Evolutionary conservation across 148 eudicot genomes (phyloP), one percentile per base, ranked within the genome.

Genomic region (Spergularia bocconei): DNA sequence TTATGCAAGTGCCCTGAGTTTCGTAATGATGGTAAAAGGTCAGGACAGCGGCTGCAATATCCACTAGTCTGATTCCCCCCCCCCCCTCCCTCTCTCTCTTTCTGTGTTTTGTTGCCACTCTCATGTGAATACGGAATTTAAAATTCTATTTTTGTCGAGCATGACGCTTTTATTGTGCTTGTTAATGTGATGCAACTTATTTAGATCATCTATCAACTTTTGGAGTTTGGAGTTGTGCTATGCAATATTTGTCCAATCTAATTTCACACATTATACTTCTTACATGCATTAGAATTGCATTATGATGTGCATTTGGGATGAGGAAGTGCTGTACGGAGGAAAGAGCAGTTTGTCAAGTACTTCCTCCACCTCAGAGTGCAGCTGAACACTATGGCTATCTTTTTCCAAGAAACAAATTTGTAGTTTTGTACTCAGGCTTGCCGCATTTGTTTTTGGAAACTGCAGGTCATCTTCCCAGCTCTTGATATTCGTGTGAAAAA

Each of bases 401-500:
- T 41, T 33, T 55, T 14, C 64, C 13, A 10, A 54, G 48, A 78
- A 55, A 21, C 56, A 47, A 23, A 33, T 29, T 66, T 52, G 54
- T 38, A 16, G 41, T 58, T 29, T 66, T 52, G 54, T 38, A 16
- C 53, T 58, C 41, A 65, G 61, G 44, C 29, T 55, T 51, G 41
- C 23, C 59, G 6, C 20, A 52, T 69, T 77, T 38, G 56, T 13
- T 55, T 72, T 44, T 20, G 17, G 6, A 59, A 36, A 52, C 9
- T 29, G 66, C 87, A 93, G 98, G 99, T 95, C 71, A 90, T 95
- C 51, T 95, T 95, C 79, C 99, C 99, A 50, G 97, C 97, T 70
- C 97, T 95, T 71, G 99, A 95, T 82, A 92, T 85, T 77, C 96
- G 99, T 72, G 97, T 95, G 57, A 92, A 95, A 88, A 95, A 92